Evolutionary conservation across 768 basidiomycete genomes (phyloP).

Genomic region (Suillus ampliporus): DNA sequence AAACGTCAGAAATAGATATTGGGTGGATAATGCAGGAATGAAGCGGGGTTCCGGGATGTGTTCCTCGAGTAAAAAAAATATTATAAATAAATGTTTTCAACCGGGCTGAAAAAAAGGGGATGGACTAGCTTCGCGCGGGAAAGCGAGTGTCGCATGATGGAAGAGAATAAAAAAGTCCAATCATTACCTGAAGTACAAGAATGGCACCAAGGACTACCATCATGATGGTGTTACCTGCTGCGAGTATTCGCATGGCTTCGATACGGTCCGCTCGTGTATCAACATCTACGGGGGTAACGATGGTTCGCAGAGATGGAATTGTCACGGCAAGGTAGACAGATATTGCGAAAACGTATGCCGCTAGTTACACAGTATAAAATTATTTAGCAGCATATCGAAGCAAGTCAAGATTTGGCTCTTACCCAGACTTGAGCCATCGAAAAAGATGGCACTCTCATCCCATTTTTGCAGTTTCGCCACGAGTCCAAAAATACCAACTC

Average conservation of each 20-base stretch:
- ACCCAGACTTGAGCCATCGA: constrained; percentile 92
- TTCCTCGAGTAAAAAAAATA: constrained; percentile 5
- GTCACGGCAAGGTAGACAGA: constrained; percentile 85
- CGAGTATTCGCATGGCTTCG: constrained; percentile 80
- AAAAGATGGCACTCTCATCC: constrained; percentile 94
- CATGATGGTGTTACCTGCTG: constrained; percentile 88
- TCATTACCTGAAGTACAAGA: constrained; percentile 72
- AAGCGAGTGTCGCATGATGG: constrained; percentile 18
- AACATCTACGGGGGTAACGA: constrained; percentile 60
- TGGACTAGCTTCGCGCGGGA: constrained; percentile 20
- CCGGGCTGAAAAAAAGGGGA: background rate
- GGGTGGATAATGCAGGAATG: constrained; percentile 14
- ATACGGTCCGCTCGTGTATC: constrained; percentile 71
- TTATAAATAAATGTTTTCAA: constrained; percentile 4
- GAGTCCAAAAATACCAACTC: constrained; percentile 75
- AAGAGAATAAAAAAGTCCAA: constrained; percentile 16
- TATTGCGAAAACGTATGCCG: constrained; percentile 73
- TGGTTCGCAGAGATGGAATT: constrained; percentile 76
- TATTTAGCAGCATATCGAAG: constrained; percentile 20
- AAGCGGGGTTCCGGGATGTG: background rate
- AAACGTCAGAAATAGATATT: constrained; percentile 14
- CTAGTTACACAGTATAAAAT: constrained; percentile 46
- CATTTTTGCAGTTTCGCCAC: constrained; percentile 83
- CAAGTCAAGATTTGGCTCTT: constrained; percentile 30
- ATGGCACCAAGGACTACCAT: constrained; percentile 69